Evolutionary conservation across 495 filamentous ascomycete species (phyloP), one percentile per base, ranked within the genome.

Genomic region (Penicillium cinerascens): DNA sequence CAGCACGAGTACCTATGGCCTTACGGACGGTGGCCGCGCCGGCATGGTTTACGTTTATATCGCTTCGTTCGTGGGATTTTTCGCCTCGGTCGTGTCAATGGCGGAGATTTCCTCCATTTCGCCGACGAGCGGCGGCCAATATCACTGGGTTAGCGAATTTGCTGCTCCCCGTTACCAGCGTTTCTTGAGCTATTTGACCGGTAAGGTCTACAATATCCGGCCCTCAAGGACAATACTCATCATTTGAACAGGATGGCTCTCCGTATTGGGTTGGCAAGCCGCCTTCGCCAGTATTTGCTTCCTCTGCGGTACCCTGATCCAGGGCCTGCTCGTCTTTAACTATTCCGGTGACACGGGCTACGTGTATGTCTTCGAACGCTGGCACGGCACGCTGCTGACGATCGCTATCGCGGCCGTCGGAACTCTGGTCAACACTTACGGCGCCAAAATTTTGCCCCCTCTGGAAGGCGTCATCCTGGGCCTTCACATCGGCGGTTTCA

Each of bases 11-110:
- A 68, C 60, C 42, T 67, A 69, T 44, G 73, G 72, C 11, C 43
- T 78, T 9, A 60, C 55, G 22, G 73, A 78, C 55, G 75, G 77
- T 9, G 77, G 78, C 11, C 67, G 68, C 23, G 74, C 69, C 16
- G 76, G 74, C 10, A 66, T 77, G 43, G 64, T 81, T 47, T 80
- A 77, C 73, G 68, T 68, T 7, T 79, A 74, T 47, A 66, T 79
- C 26, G 65, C 52, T 0, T 73, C 68, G 0, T 70, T 71, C 20
- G 59, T 69, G 2, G 74, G 74, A 43, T 76, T 74, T 16, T 61
- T 71, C 25, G 68, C 68, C 6, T 63, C 74, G 35, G 68, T 78
- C 4, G 63, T 70, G 6, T 72, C 68, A 23, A 65, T 81, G 57
- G 69, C 73, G 0, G 77, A 79, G 49, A 74, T 79, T 60, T 70